A percentile compares a stretch with the other conserved stretches of the same genome.
Conservation (phyloP, 345 rosid genomes). For the Mallotus nudiflorus region DNA sequence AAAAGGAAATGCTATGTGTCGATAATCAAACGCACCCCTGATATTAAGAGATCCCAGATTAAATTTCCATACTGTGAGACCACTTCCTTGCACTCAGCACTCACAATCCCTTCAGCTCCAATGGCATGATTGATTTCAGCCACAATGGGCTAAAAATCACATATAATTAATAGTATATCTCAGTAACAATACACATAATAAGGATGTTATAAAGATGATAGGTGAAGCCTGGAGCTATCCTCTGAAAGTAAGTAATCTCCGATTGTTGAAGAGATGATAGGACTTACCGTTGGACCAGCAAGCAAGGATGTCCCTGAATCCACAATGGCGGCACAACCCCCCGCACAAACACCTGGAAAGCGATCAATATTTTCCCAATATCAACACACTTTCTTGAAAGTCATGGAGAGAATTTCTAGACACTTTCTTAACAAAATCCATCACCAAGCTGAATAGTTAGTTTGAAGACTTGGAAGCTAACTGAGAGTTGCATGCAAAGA, state of each 20-base stretch:
- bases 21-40: slow-evolving; percentile 48
- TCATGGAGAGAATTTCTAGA: background rate
- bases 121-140: slow-evolving; percentile 78
- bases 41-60: slow-evolving; percentile 68
- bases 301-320: slow-evolving; percentile 83
- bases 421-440: background rate
- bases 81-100: slow-evolving; percentile 66
- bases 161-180: slow-evolving; percentile 1
- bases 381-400: background rate
- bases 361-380: background rate
- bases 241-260: background rate
- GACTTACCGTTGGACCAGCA: slow-evolving; percentile 73
- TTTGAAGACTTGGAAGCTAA: too few species aligned
- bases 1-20: background rate
- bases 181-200: background rate
- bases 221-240: background rate
- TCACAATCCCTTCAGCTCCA: slow-evolving; percentile 69
- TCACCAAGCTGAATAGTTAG: background rate
- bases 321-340: slow-evolving; percentile 70
- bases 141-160: slow-evolving; percentile 49
- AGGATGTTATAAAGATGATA: background rate
- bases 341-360: slow-evolving; percentile 49
- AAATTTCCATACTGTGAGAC: slow-evolving; percentile 67
- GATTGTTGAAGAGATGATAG: background rate
- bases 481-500: too few species aligned